phyloP scores from a whole-genome alignment of 495 filamentous ascomycete genomes.

The Hyaloscypha hepaticicola region DNA sequence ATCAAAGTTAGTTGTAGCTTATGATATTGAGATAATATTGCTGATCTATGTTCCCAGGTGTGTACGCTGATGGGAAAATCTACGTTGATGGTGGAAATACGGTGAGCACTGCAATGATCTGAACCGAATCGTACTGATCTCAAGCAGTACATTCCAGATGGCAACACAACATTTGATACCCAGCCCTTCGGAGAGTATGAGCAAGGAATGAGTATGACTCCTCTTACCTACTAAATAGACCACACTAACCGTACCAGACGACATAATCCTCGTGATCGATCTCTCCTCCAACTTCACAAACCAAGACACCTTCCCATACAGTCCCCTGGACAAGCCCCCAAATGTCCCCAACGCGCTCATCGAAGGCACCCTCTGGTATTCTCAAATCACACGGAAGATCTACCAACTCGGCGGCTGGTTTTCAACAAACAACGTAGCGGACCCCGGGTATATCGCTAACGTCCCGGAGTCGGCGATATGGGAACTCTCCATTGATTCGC shows the following conservation, averaged over 20 bases:
- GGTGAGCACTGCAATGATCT: not conserved
- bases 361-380: constrained; percentile 17
- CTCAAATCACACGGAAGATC: constrained; percentile 12
- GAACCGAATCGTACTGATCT: too few species aligned
- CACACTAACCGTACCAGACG: constrained; percentile 3
- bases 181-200: constrained; percentile 1
- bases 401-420: constrained; percentile 20
- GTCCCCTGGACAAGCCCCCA: constrained; percentile 11
- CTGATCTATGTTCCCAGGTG: not conserved
- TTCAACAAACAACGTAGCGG: constrained; percentile 8
- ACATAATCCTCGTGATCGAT: constrained; percentile 12
- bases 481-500: too few species aligned
- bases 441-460: constrained; percentile 10
- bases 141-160: too few species aligned
- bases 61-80: constrained; percentile 22
- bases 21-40: too few species aligned
- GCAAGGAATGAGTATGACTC: constrained; percentile 13
- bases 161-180: constrained; percentile 6
- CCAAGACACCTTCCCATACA: constrained; percentile 13
- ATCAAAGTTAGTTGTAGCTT: too few species aligned
- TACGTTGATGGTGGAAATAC: constrained; percentile 20
- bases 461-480: constrained; percentile 13
- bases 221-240: not conserved
- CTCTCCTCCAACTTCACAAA: constrained; percentile 21
- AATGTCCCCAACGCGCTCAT: constrained; percentile 13